phyloP scores from a whole-genome alignment of 108 stramenopile species.

The Nitzschia sp. region DNA sequence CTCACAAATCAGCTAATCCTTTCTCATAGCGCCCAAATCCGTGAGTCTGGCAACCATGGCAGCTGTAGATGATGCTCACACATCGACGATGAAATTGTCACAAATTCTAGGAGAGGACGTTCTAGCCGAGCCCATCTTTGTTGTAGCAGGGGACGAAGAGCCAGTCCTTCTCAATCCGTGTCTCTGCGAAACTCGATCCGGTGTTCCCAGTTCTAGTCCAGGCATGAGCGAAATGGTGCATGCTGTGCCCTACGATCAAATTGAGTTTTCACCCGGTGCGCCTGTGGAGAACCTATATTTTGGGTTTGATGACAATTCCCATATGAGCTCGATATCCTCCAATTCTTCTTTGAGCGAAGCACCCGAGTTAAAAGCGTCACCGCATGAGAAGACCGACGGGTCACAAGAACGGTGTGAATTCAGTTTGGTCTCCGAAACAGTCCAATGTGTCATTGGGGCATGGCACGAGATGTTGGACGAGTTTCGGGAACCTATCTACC shows the following conservation, averaged over 20 bases:
- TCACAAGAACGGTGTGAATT: not conserved
- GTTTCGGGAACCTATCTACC: not conserved
- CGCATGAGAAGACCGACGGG: not conserved
- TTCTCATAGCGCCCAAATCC: too few relatives aligned
- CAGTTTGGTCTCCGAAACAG: not conserved
- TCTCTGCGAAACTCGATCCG: too few relatives aligned
- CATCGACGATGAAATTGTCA: too few relatives aligned
- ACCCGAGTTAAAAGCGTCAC: not conserved
- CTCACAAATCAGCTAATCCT: too few relatives aligned
- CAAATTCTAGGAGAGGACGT: too few relatives aligned
- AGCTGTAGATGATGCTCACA: too few relatives aligned
- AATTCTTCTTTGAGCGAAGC: not conserved
- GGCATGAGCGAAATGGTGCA: not conserved
- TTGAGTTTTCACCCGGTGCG: not conserved
- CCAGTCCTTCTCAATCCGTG: too few relatives aligned
- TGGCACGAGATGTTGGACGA: not conserved
- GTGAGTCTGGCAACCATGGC: too few relatives aligned
- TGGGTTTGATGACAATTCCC: not conserved
- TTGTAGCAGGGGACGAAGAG: too few relatives aligned
- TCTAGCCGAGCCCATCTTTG: too few relatives aligned
- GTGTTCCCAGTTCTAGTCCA: too few relatives aligned
- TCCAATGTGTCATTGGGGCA: not conserved
- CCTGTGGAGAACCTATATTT: not conserved
- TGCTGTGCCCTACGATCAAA: not conserved
- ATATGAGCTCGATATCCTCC: conserved; percentile 4